Base-by-base conservation (phyloP, 257 asterid genomes). In the Capsicum rhomboideum region DNA sequence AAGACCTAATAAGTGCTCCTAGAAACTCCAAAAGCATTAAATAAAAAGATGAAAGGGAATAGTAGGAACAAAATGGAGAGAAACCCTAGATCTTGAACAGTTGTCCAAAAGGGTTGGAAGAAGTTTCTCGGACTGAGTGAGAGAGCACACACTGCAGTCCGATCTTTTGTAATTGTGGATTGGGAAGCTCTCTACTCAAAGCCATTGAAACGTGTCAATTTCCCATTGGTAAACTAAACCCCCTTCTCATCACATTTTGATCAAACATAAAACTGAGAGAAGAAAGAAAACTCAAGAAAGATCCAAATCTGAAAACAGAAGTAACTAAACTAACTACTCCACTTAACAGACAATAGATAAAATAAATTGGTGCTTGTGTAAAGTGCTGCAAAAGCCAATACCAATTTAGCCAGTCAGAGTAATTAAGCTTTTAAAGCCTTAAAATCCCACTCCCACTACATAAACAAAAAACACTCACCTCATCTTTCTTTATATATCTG, bases 21-120 rank as follows among this genome's bases (percentile, higher is more conserved):
- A 42, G 29, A 17, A 55, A 69, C 58, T 71, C 75, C 77, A 52
- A 88, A 79, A 83, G 78, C 87, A 87, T 44, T 58, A 42, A 88
- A 12, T 20, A 56, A 34, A 16, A 54, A 63, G 42, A 77, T 56
- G 79, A 29, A 77, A 77, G 63, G 84, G 80, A 49, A 59, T 77
- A 50, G 80, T 46, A 83, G 68, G 84, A 87, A 84, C 83, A 89
- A 80, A 87, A 87, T 84, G 86, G 87, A 80, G 87, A 90, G 89
- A 87, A 92, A 91, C 97, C 98, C 97, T 95, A 95, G 96, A 91
- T 93, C 90, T 92, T 90, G 91, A 93, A 85, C 92, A 90, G 92
- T 85, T 93, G 91, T 90, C 91, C 90, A 90, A 89, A 86, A 83
- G 84, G 79, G 74, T 83, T 58, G 83, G 84, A 83, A 68, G 64